Percentiles rank a stretch among this genome's conserved stretches.
Evolutionary conservation across 352 stramenopile genomes (phyloP).

Genomic region (Phytophthora citricola): DNA sequence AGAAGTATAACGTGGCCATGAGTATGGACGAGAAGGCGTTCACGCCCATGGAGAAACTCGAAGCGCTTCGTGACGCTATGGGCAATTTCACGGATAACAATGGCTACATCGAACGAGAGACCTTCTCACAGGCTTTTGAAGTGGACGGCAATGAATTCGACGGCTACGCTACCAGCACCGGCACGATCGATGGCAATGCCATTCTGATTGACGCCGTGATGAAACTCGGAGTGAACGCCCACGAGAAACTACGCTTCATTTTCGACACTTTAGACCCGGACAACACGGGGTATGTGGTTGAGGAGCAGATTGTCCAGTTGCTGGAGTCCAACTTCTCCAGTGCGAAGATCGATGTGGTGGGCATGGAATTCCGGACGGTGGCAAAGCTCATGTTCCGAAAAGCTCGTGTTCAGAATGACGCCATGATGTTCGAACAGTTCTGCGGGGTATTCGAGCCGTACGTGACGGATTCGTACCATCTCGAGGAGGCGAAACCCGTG

Average conservation of each 20-base stretch:
- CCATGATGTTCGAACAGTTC: conserved; percentile 73
- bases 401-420: conserved; percentile 50
- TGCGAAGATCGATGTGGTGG: conserved; percentile 74
- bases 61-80: conserved; percentile 71
- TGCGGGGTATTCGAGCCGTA: conserved; percentile 66
- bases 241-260: conserved; percentile 81
- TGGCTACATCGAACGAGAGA: conserved; percentile 70
- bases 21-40: conserved; percentile 54
- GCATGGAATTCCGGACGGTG: conserved; percentile 66
- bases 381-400: conserved; percentile 74
- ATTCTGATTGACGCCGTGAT: conserved; percentile 77
- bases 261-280: conserved; percentile 76
- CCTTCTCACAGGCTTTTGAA: conserved; percentile 76
- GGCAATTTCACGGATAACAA: conserved; percentile 60
- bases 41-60: conserved; percentile 58
- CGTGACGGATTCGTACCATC: conserved; percentile 55
- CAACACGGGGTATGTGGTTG: conserved; percentile 50
- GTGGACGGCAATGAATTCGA: conserved; percentile 57
- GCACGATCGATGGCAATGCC: conserved; percentile 70
- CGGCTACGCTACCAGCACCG: conserved; percentile 53
- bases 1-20: conserved; percentile 66
- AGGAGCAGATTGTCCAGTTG: conserved; percentile 61
- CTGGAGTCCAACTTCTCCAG: conserved; percentile 73
- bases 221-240: conserved; percentile 64
- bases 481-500: conserved; percentile 42